A percentile compares a stretch with the other conserved stretches of the same genome.
Evolutionary conservation across 257 asterid genomes (phyloP).

Genomic region (Nicotiana tabacum): DNA sequence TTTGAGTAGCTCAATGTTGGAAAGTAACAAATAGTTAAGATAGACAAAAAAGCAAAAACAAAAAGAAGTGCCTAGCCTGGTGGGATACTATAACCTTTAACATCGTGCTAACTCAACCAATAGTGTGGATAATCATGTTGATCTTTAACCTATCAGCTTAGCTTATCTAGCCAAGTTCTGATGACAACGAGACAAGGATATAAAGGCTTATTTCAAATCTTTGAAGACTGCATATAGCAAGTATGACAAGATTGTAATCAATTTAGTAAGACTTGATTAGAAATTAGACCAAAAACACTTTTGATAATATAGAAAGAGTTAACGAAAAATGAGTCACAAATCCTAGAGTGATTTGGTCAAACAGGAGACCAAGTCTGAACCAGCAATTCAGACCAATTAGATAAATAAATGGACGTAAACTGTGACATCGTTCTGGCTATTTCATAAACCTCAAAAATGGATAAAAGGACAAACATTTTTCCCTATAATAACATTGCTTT

Average conservation of each 20-base stretch:
- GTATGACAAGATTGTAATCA: background rate
- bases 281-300: background rate
- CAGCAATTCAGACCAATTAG: background rate
- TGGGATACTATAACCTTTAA: background rate
- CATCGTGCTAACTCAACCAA: background rate
- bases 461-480: background rate
- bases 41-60: background rate
- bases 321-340: background rate
- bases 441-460: background rate
- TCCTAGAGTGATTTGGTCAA: background rate
- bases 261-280: background rate
- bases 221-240: background rate
- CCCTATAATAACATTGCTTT: background rate
- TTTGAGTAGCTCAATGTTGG: background rate
- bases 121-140: background rate
- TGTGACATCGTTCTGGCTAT: background rate
- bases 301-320: too few species aligned
- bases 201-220: background rate
- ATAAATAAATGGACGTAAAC: too few species aligned
- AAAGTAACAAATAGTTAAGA: background rate
- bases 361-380: background rate
- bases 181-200: background rate
- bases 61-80: background rate
- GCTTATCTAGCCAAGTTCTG: background rate
- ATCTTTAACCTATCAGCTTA: background rate